Conservation (phyloP, 2,329 filamentous ascomycete species). For the Botryotinia globosa region DNA sequence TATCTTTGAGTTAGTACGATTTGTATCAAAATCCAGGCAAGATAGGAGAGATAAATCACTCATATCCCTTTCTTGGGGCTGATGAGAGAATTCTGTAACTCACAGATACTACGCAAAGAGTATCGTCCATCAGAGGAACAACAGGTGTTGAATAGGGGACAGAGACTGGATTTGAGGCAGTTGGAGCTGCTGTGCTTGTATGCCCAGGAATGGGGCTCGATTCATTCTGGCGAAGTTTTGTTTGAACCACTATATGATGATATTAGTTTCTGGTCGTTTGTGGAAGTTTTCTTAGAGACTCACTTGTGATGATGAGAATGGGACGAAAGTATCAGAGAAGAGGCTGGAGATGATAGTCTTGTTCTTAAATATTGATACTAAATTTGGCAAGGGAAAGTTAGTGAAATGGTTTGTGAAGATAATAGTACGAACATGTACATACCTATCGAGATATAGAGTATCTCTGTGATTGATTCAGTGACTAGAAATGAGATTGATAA, state of each 20-base stretch:
- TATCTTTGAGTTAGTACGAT: background rate
- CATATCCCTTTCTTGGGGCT: background rate
- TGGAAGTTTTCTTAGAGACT: background rate
- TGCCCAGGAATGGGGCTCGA: background rate
- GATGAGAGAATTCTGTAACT: background rate
- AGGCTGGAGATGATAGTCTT: background rate
- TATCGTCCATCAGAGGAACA: background rate
- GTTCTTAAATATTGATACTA: background rate
- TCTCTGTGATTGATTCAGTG: background rate
- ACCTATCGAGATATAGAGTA: background rate
- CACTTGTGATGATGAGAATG: background rate
- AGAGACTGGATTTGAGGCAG: background rate
- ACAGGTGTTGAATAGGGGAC: rapidly evolving
- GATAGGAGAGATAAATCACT: background rate
- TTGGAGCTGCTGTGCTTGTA: background rate
- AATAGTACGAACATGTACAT: background rate
- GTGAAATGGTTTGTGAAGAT: background rate
- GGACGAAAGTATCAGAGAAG: background rate
- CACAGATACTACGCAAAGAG: rapidly evolving
- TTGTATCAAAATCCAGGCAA: background rate
- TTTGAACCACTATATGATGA: background rate
- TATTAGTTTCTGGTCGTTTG: background rate
- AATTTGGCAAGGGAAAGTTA: background rate
- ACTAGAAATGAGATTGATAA: no score
- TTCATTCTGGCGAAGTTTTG: background rate